phyloP scores from a whole-genome alignment of 2,329 filamentous ascomycete genomes.

The Mycocentrospora acerina region DNA sequence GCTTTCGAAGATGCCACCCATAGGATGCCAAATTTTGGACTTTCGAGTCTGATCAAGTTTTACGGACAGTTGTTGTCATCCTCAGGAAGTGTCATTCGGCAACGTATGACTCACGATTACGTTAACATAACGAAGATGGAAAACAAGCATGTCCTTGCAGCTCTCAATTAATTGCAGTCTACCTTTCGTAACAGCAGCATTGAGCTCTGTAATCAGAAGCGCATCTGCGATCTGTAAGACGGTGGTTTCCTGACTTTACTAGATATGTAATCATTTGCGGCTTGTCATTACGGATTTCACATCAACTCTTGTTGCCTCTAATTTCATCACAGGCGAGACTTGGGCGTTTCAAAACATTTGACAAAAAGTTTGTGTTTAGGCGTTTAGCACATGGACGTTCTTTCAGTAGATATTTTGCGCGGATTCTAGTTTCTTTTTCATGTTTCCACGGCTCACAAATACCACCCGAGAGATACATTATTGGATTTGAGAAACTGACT shows the following conservation, averaged over 20 bases:
- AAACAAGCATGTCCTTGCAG: slow-evolving; percentile 44
- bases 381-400: slow-evolving; percentile 33
- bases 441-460: slow-evolving; percentile 25
- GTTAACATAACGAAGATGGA: slow-evolving; percentile 57
- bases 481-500: slow-evolving; percentile 15
- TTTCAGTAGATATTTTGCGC: slow-evolving; percentile 25
- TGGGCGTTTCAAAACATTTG: slow-evolving; percentile 24
- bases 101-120: slow-evolving; percentile 57
- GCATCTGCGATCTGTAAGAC: slow-evolving; percentile 56
- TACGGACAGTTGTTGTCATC: slow-evolving; percentile 61
- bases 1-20: slow-evolving; percentile 64
- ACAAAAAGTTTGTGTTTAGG: slow-evolving; percentile 35
- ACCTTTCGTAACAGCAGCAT: slow-evolving; percentile 57
- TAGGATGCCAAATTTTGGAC: slow-evolving; percentile 56
- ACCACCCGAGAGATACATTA: slow-evolving; percentile 27
- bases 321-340: slow-evolving; percentile 17
- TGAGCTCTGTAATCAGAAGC: slow-evolving; percentile 59
- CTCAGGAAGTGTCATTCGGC: slow-evolving; percentile 50
- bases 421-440: slow-evolving; percentile 21
- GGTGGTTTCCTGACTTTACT: slow-evolving; percentile 55
- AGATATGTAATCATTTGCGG: slow-evolving; percentile 38
- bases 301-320: slow-evolving; percentile 22
- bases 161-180: slow-evolving; percentile 54
- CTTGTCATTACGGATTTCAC: slow-evolving; percentile 5
- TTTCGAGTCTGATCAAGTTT: slow-evolving; percentile 65